A percentile compares a stretch with the other conserved stretches of the same genome.
Evolutionary conservation across 2,329 filamentous ascomycete species (phyloP).

Genomic region (Massarina eburnea): DNA sequence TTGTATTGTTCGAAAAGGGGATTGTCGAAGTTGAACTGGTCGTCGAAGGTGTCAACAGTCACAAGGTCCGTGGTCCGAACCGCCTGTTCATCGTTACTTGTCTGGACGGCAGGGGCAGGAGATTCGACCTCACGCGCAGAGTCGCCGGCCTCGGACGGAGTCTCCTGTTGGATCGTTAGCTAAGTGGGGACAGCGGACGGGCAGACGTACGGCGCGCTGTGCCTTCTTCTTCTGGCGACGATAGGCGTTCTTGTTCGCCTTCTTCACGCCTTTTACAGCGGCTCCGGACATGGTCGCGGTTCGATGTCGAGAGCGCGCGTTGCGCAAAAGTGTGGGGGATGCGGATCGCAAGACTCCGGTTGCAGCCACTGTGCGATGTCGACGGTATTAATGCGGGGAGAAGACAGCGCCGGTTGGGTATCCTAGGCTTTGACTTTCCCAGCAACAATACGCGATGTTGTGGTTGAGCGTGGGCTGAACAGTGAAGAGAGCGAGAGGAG

Average conservation of each 20-base stretch:
- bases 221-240: constrained; percentile 93
- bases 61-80: constrained; percentile 51
- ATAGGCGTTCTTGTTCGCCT: constrained; percentile 92
- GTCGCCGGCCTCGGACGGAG: constrained; percentile 32
- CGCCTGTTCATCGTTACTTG: constrained; percentile 38
- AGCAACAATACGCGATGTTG: too few species aligned
- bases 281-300: constrained; percentile 31
- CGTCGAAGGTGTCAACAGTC: constrained; percentile 37
- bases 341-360: background rate
- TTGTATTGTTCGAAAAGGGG: constrained; percentile 83
- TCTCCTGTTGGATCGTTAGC: constrained; percentile 36
- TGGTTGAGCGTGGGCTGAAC: background rate
- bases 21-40: constrained; percentile 65
- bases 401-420: too few species aligned
- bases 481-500: background rate
- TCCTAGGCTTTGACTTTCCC: too few species aligned
- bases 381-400: background rate
- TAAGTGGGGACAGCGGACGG: constrained; percentile 4
- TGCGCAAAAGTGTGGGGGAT: background rate
- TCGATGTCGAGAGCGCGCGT: constrained; percentile 1
- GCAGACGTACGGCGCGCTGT: constrained; percentile 63
- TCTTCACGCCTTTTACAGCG: constrained; percentile 47
- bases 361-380: background rate
- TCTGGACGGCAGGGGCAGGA: constrained; percentile 34
- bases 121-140: constrained; percentile 43